Evolutionary conservation across 148 eudicot genomes (phyloP).

Genomic region (Limonium bicolor): DNA sequence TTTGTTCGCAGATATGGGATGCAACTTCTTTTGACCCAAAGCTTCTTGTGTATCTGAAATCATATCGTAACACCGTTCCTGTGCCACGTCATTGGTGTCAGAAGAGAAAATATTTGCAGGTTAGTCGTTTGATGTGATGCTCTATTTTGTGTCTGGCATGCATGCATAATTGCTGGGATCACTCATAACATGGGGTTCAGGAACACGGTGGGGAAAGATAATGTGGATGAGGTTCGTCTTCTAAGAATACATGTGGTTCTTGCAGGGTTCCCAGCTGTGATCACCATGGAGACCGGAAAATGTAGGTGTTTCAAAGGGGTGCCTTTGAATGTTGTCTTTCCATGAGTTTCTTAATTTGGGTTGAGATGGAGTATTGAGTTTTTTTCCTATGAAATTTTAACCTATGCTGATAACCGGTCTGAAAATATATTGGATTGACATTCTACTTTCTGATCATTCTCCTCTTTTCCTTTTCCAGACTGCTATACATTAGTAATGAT

Average conservation of each 20-base stretch:
- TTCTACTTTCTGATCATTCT: no score
- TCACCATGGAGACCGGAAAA: conserved; percentile 59
- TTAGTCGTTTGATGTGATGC: conserved; percentile 16
- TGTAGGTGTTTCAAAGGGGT: conserved; percentile 68
- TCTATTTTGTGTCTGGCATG: not conserved
- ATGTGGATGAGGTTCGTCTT: conserved; percentile 68
- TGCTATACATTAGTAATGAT: no score
- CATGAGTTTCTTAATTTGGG: conserved; percentile 29
- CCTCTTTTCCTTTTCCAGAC: no score
- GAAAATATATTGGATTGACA: no score
- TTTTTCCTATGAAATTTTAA: no score
- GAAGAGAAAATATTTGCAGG: conserved; percentile 88
- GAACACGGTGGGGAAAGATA: conserved; percentile 30
- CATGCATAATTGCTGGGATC: conserved; percentile 10
- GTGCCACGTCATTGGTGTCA: conserved; percentile 95
- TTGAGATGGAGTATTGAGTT: conserved; percentile 15
- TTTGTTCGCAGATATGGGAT: conserved; percentile 90
- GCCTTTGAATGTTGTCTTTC: conserved; percentile 27
- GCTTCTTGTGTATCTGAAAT: conserved; percentile 66
- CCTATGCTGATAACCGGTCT: no score
- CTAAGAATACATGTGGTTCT: conserved; percentile 83
- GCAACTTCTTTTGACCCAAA: conserved; percentile 78
- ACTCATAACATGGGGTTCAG: conserved; percentile 17
- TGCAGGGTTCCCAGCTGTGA: conserved; percentile 93
- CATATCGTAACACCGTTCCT: conserved; percentile 80